Percentiles rank a stretch among this genome's conserved stretches.
Evolutionary conservation across 1,139 yeast genomes (phyloP).

Genomic region (Scheffersomyces parashehatae): DNA sequence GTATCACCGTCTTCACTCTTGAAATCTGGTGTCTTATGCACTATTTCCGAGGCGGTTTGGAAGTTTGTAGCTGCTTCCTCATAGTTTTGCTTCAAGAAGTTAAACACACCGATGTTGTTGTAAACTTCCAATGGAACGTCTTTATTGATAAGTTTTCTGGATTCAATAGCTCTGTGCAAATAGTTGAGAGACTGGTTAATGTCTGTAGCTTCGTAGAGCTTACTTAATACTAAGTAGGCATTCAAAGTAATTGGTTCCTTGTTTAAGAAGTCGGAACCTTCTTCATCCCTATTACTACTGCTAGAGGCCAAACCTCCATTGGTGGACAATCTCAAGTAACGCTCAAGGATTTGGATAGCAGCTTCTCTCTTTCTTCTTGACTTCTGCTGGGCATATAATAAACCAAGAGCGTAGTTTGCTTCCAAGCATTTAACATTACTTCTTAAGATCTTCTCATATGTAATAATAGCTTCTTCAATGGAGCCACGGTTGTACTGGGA

Average conservation of each 20-base stretch:
- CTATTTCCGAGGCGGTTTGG: constrained; percentile 44
- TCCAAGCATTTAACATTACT: constrained; percentile 72
- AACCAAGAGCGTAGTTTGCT: constrained; percentile 73
- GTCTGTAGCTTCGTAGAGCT: constrained; percentile 64
- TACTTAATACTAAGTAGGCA: constrained; percentile 69
- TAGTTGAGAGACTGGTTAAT: constrained; percentile 58
- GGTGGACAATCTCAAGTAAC: constrained; percentile 63
- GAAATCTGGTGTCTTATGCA: constrained; percentile 17
- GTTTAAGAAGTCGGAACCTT: constrained; percentile 28
- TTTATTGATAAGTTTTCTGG: constrained; percentile 41
- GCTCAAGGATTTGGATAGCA: constrained; percentile 69
- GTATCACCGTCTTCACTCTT: constrained; percentile 27
- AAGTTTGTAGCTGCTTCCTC: constrained; percentile 46
- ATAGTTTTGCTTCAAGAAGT: constrained; percentile 64
- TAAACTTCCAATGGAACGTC: constrained; percentile 66
- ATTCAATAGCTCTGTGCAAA: constrained; percentile 58
- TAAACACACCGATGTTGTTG: constrained; percentile 85
- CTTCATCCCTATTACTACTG: constrained; percentile 20
- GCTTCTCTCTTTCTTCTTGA: constrained; percentile 38
- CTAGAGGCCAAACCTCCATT: constrained; percentile 39
- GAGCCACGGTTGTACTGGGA: constrained; percentile 76
- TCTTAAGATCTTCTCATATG: constrained; percentile 75
- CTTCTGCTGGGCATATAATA: constrained; percentile 59
- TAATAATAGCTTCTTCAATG: constrained; percentile 78
- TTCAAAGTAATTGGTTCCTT: constrained; percentile 68